A percentile compares a stretch with the other conserved stretches of the same genome.
phyloP scores from a whole-genome alignment of 2,329 filamentous ascomycete species.

The Torrubiellomyces zombiae region DNA sequence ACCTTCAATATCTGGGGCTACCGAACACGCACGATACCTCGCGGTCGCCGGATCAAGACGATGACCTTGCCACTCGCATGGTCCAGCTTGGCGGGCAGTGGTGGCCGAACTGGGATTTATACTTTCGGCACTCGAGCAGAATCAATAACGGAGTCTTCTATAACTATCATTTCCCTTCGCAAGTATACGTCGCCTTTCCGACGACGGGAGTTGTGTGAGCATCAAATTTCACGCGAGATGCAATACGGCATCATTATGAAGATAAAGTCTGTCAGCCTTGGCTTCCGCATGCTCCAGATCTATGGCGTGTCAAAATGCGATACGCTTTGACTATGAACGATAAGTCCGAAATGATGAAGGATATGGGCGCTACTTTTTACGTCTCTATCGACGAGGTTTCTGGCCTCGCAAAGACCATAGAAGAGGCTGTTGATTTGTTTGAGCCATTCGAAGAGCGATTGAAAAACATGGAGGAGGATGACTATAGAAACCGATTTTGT shows the following conservation, averaged over 20 bases:
- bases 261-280: slow-evolving; percentile 1
- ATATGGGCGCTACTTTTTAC: slow-evolving; percentile 2
- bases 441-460: slow-evolving; percentile 2
- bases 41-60: slow-evolving; percentile 2
- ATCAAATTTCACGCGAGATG: background rate
- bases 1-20: slow-evolving; percentile 1
- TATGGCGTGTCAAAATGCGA: slow-evolving; percentile 2
- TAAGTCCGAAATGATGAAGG: slow-evolving; percentile 2
- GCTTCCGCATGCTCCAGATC: slow-evolving; percentile 1
- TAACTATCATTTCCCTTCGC: background rate
- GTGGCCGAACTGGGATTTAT: slow-evolving; percentile 2
- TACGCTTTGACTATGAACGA: slow-evolving; percentile 2
- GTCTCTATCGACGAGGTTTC: slow-evolving; percentile 1
- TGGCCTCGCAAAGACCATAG: slow-evolving; percentile 1
- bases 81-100: slow-evolving; percentile 2
- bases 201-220: background rate
- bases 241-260: slow-evolving; percentile 1
- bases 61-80: slow-evolving; percentile 2
- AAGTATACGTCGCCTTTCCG: background rate
- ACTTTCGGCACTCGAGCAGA: background rate
- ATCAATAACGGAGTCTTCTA: background rate
- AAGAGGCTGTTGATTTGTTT: slow-evolving; percentile 1
- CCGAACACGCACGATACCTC: slow-evolving; percentile 1
- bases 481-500: slow-evolving; percentile 2
- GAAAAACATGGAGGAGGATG: slow-evolving; percentile 3